phyloP scores from a whole-genome alignment of 2,329 filamentous ascomycete species.

The Neoascochyta sp. region DNA sequence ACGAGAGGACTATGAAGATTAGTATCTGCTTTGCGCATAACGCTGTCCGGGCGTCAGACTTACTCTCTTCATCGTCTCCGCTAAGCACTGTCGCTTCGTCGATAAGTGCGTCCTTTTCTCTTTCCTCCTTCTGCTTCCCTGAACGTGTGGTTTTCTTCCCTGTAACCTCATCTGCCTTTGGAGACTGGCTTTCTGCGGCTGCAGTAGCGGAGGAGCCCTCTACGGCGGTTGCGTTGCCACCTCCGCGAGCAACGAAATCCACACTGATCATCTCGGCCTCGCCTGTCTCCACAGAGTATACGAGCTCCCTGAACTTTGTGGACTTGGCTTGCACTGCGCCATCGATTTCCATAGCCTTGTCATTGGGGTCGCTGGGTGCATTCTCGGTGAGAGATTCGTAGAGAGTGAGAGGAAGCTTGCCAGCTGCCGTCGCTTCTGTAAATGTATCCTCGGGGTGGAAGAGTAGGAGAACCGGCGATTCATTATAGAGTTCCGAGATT shows the following conservation, averaged over 20 bases:
- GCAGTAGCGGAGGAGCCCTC: constrained; percentile 30
- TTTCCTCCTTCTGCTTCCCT: constrained; percentile 49
- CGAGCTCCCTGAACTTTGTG: constrained; percentile 76
- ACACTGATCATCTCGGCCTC: constrained; percentile 98
- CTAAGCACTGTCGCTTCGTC: constrained; percentile 44
- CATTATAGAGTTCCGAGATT: constrained; percentile 71
- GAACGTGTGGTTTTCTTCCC: constrained; percentile 46
- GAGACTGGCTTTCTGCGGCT: constrained; percentile 8
- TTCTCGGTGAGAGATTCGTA: constrained; percentile 68
- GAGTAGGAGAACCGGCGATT: constrained; percentile 80
- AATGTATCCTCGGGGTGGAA: constrained; percentile 68
- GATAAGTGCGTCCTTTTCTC: constrained; percentile 31
- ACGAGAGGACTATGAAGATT: constrained; percentile 52
- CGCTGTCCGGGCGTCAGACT: constrained; percentile 23
- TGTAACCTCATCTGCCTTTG: constrained; percentile 44
- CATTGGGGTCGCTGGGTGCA: constrained; percentile 29
- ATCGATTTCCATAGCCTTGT: constrained; percentile 57
- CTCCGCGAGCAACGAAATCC: constrained; percentile 83
- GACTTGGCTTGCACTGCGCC: constrained; percentile 50
- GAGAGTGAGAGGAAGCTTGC: constrained; percentile 82
- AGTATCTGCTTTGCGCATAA: constrained; percentile 2
- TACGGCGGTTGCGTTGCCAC: constrained; percentile 69
- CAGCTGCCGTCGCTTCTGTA: constrained; percentile 57
- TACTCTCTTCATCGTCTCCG: constrained; percentile 62
- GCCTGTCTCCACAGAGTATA: constrained; percentile 85